Conservation (phyloP, 371 early-diverging fungal genomes). For the Mucor indicus region DNA sequence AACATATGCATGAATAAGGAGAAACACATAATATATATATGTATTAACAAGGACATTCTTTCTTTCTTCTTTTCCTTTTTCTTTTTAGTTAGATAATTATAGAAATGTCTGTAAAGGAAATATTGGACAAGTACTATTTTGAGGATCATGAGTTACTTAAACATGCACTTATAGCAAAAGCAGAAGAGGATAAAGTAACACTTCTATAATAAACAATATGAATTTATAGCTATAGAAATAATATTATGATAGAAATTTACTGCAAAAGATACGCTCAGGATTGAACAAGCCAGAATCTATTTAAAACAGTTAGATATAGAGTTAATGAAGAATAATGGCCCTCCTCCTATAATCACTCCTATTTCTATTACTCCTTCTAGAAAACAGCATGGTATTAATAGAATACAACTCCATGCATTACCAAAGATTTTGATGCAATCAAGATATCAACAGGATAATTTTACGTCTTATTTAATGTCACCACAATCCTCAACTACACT, state of each 20-base stretch:
- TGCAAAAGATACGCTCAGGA: constrained; percentile 28
- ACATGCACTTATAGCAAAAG: constrained; percentile 44
- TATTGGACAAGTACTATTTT: constrained; percentile 36
- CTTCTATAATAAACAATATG: not conserved
- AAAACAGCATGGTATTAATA: no score
- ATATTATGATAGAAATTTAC: constrained; percentile 44
- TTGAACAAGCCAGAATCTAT: constrained; percentile 37
- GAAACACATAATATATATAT: no score
- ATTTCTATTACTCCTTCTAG: no score
- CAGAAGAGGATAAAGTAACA: constrained; percentile 52
- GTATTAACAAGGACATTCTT: no score
- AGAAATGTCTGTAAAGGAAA: constrained; percentile 44
- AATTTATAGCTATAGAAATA: no score
- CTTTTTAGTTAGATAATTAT: no score
- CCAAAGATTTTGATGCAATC: no score
- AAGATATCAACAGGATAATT: not conserved
- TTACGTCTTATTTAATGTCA: not conserved
- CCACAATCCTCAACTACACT: constrained; percentile 21
- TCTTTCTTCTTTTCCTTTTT: no score
- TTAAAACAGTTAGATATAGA: constrained; percentile 37
- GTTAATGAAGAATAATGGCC: constrained; percentile 26
- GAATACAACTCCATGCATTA: no score
- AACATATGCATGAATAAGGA: no score
- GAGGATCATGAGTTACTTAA: constrained; percentile 40
- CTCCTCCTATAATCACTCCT: no score